Evolutionary conservation across 768 basidiomycete species (phyloP).

Genomic region (Lentinus tigrinus): DNA sequence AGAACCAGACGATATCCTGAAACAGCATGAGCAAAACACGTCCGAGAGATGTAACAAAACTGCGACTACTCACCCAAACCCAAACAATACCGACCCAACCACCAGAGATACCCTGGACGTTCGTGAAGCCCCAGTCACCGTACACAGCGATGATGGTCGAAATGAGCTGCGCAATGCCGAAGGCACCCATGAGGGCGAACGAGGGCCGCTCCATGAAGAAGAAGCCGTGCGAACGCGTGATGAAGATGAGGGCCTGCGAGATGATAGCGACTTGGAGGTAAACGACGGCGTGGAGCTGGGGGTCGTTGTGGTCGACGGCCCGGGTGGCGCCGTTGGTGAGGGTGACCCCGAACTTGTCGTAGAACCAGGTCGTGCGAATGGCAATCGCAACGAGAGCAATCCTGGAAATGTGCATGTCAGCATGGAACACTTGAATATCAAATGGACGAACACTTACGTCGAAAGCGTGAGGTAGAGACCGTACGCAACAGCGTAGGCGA

Average conservation of each 20-base stretch:
- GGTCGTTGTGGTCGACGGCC: conserved; percentile 54
- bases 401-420: conserved; percentile 35
- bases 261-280: conserved; percentile 99
- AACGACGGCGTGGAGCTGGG: conserved; percentile 82
- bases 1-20: conserved; percentile 94
- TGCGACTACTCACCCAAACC: conserved; percentile 74
- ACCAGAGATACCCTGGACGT: conserved; percentile 76
- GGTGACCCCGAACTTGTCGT: conserved; percentile 75
- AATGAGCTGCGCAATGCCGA: conserved; percentile 90
- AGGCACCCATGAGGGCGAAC: conserved; percentile 82
- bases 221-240: conserved; percentile 91
- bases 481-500: conserved; percentile 93
- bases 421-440: conserved; percentile 1
- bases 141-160: conserved; percentile 95
- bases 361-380: conserved; percentile 88
- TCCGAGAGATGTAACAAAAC: no score
- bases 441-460: conserved; percentile 56
- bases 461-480: conserved; percentile 91
- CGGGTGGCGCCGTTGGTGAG: conserved; percentile 36
- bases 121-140: conserved; percentile 92
- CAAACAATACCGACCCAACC: conserved; percentile 98
- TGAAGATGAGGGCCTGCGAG: conserved; percentile 96
- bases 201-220: conserved; percentile 98
- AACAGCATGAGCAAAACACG: conserved; percentile 17
- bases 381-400: conserved; percentile 81